These are phyloP conservation scores for Trichoderma harzianum DNA, from an alignment of 2,329 filamentous ascomycete species.

Conservation along the genomic window DNA sequence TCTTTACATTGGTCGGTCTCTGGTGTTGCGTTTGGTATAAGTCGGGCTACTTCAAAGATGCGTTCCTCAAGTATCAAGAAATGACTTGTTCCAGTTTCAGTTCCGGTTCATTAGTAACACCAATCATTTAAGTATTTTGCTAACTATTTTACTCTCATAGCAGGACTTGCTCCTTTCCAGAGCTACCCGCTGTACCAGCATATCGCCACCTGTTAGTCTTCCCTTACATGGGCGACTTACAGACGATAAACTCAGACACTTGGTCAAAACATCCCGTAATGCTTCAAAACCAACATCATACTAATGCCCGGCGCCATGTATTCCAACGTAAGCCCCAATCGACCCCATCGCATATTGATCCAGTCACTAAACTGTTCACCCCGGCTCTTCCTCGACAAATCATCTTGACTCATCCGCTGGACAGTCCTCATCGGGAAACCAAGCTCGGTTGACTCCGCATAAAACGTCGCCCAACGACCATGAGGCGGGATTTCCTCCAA, in stretches of 20 bases:
- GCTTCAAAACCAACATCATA: background rate
- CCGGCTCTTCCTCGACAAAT: background rate
- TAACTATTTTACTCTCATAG: background rate
- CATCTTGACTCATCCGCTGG: background rate
- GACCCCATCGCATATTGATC: background rate
- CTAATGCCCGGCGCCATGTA: background rate
- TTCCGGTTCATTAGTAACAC: background rate
- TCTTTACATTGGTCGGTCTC: too few relatives aligned
- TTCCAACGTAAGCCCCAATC: background rate
- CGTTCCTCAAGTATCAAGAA: background rate
- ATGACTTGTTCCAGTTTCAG: too few relatives aligned
- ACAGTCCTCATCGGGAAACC: background rate
- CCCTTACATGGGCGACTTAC: background rate
- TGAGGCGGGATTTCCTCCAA: background rate
- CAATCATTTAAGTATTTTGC: background rate
- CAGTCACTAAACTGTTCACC: background rate
- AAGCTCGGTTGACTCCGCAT: background rate
- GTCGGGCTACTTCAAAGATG: too few relatives aligned
- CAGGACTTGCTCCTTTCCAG: background rate
- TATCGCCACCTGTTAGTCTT: background rate
- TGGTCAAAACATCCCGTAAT: background rate
- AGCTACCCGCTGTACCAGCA: fast-evolving
- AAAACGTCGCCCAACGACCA: background rate
- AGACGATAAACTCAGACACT: background rate
- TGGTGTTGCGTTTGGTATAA: too few relatives aligned